Evolutionary conservation across 1,284 basidiomycete species (phyloP).

Genomic region (Sporisorium sorghi): DNA sequence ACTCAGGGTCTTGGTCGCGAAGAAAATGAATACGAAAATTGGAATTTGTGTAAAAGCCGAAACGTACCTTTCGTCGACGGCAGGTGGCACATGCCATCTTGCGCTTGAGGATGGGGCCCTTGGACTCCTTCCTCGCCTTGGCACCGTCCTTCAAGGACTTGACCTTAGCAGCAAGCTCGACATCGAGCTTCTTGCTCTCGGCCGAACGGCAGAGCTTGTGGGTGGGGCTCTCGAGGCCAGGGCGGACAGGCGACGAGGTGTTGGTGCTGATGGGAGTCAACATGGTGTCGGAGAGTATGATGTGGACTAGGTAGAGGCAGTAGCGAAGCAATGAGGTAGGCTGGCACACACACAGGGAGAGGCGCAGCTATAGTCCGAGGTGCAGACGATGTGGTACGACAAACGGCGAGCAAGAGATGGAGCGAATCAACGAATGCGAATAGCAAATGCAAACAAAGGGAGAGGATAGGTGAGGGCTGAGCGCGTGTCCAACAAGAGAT

Average conservation of each 20-base stretch:
- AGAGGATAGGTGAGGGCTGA: constrained; percentile 5
- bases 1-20: constrained; percentile 10
- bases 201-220: constrained; percentile 46
- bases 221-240: constrained; percentile 40
- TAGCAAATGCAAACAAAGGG: constrained; percentile 18
- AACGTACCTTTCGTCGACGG: constrained; percentile 50
- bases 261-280: constrained; percentile 53
- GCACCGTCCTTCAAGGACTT: constrained; percentile 48
- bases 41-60: background rate
- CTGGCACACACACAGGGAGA: constrained; percentile 14
- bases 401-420: constrained; percentile 16
- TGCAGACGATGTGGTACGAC: constrained; percentile 21
- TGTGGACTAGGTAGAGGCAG: background rate
- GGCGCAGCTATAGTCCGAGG: constrained; percentile 17
- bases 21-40: no score
- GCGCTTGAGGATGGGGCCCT: constrained; percentile 53
- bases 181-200: constrained; percentile 49
- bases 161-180: constrained; percentile 46
- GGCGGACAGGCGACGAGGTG: constrained; percentile 40
- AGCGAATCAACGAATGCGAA: constrained; percentile 25
- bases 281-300: constrained; percentile 21
- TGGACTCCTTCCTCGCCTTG: constrained; percentile 52
- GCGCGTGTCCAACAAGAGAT: constrained; percentile 23
- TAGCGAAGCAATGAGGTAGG: constrained; percentile 4
- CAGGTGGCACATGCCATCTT: constrained; percentile 57